Conservation (phyloP, 306 rosid genomes). For the Vigna trinervia region DNA sequence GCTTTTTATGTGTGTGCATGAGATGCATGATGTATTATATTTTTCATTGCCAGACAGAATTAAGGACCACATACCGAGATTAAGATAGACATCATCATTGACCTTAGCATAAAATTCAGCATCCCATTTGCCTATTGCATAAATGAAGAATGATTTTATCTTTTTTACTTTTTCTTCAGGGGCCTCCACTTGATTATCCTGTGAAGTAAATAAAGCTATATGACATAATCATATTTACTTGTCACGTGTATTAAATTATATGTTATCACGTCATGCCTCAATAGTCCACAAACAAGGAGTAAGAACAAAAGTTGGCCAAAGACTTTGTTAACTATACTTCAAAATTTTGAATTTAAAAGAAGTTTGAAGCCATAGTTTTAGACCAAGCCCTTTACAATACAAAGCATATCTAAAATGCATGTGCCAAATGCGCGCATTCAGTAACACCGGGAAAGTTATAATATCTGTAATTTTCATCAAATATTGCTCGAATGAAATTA, state of each 20-base stretch:
- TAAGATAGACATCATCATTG: conserved; percentile 73
- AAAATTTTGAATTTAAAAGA: conserved; percentile 1
- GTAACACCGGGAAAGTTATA: conserved; percentile 20
- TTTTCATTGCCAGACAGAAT: conserved; percentile 40
- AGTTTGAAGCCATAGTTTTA: conserved; percentile 23
- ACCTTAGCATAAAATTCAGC: conserved; percentile 72
- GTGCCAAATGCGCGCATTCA: background rate
- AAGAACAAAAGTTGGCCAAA: conserved; percentile 9
- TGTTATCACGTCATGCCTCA: conserved; percentile 18
- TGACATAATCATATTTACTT: background rate
- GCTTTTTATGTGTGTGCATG: background rate
- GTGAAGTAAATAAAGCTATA: conserved; percentile 43
- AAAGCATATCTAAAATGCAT: conserved; percentile 11
- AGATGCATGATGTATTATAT: background rate
- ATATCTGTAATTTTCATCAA: conserved; percentile 26
- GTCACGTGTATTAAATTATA: background rate
- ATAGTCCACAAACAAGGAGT: conserved; percentile 27
- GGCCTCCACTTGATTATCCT: conserved; percentile 73
- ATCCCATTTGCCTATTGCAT: conserved; percentile 70
- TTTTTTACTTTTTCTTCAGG: conserved; percentile 58
- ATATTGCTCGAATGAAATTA: conserved; percentile 22
- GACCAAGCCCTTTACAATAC: background rate
- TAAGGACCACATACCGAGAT: conserved; percentile 67
- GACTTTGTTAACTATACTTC: background rate
- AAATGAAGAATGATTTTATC: conserved; percentile 62